These are phyloP conservation scores for Paxillus involutus DNA, from an alignment of 768 basidiomycete species.

Conservation along the genomic window DNA sequence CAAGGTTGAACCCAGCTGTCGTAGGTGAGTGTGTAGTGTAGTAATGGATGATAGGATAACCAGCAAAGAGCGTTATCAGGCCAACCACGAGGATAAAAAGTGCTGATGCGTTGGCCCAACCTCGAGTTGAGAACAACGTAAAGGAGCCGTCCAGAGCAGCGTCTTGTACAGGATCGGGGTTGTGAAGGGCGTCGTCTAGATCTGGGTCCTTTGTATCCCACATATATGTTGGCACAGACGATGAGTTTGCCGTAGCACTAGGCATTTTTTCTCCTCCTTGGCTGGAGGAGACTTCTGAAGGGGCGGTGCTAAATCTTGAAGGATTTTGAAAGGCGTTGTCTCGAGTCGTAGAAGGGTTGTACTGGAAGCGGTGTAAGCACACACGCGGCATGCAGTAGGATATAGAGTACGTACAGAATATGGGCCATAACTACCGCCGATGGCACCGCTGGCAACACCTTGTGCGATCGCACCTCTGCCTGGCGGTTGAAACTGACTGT, in stretches of 20 bases:
- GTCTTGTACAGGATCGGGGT: constrained; percentile 77
- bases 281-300: constrained; percentile 46
- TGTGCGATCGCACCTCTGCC: constrained; percentile 63
- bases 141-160: constrained; percentile 58
- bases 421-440: constrained; percentile 82
- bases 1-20: constrained; percentile 75
- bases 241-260: constrained; percentile 41
- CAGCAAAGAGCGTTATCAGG: constrained; percentile 80
- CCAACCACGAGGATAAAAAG: constrained; percentile 67
- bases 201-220: constrained; percentile 85
- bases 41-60: constrained; percentile 79
- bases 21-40: constrained; percentile 32
- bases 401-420: constrained; percentile 63
- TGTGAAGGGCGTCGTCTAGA: constrained; percentile 87
- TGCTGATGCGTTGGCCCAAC: constrained; percentile 78
- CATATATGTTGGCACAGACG: constrained; percentile 66
- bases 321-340: constrained; percentile 44
- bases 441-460: constrained; percentile 77
- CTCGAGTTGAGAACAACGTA: constrained; percentile 76
- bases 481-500: constrained; percentile 25
- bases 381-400: constrained; percentile 1
- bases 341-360: constrained; percentile 48
- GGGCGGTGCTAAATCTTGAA: constrained; percentile 58
- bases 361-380: constrained; percentile 36
- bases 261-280: constrained; percentile 39